phyloP scores from a whole-genome alignment of 768 basidiomycete species.

The Kwoniella dejecticola region DNA sequence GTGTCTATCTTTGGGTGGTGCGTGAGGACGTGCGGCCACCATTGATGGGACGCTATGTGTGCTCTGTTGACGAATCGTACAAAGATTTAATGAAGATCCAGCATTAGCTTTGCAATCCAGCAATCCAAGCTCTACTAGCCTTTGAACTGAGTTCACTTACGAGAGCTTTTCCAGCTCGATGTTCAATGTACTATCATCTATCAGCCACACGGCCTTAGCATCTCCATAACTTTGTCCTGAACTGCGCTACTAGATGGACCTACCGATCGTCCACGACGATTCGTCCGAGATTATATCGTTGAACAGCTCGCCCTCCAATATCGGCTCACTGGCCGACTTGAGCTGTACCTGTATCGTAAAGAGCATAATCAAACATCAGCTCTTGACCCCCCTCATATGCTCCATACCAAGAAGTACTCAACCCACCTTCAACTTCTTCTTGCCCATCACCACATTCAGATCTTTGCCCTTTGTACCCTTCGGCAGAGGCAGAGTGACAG shows the following conservation, averaged over 20 bases:
- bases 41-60: slow-evolving; percentile 70
- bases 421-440: slow-evolving; percentile 78
- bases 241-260: slow-evolving; percentile 43
- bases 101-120: no score
- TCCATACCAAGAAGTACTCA: not conserved
- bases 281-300: slow-evolving; percentile 94
- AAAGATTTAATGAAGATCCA: no score
- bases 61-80: slow-evolving; percentile 15
- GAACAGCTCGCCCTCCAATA: slow-evolving; percentile 86
- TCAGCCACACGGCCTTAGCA: not conserved
- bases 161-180: slow-evolving; percentile 54
- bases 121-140: no score
- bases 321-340: slow-evolving; percentile 74
- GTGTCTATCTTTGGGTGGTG: slow-evolving; percentile 97
- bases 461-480: slow-evolving; percentile 81
- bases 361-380: no score
- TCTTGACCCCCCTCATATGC: not conserved
- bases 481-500: slow-evolving; percentile 79
- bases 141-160: no score
- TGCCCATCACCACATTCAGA: slow-evolving; percentile 71
- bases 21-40: slow-evolving; percentile 97
- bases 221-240: not conserved
- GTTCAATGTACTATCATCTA: slow-evolving; percentile 48
- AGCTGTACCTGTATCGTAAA: slow-evolving; percentile 56
- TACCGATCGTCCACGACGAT: slow-evolving; percentile 93